These are phyloP conservation scores for Aspergillus caelatus DNA, from an alignment of 2,329 filamentous ascomycete genomes.

Conservation along the genomic window DNA sequence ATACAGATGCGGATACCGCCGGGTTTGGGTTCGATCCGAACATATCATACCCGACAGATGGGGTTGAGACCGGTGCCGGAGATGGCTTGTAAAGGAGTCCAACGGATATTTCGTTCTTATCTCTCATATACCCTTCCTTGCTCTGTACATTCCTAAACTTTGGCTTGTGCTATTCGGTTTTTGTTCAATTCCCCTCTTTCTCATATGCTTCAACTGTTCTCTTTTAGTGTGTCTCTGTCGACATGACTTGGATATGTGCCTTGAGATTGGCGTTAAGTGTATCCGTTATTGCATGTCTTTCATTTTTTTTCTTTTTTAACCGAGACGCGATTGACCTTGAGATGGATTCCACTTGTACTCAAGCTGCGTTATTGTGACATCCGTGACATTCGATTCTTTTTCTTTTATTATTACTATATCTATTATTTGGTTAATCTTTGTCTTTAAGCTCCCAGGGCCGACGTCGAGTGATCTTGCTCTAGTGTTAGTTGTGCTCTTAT, in stretches of 20 bases:
- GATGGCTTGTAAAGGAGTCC: conserved; percentile 41
- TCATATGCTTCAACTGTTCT: conserved; percentile 18
- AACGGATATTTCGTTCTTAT: conserved; percentile 36
- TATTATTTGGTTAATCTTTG: conserved; percentile 22
- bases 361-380: conserved; percentile 22
- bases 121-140: conserved; percentile 43
- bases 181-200: conserved; percentile 18
- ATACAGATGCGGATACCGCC: conserved; percentile 53
- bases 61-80: conserved; percentile 47
- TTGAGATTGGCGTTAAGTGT: conserved; percentile 41
- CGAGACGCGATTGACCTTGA: conserved; percentile 18
- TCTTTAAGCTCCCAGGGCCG: conserved; percentile 13
- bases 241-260: conserved; percentile 35
- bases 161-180: conserved; percentile 26
- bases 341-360: conserved; percentile 17
- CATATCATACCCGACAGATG: conserved; percentile 42
- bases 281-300: conserved; percentile 34
- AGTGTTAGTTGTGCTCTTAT: conserved; percentile 20
- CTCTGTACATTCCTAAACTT: conserved; percentile 37
- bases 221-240: conserved; percentile 17
- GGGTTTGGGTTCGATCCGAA: conserved; percentile 48
- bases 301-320: conserved; percentile 17
- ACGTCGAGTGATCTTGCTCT: conserved; percentile 12
- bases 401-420: conserved; percentile 33
- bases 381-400: conserved; percentile 31